These are phyloP conservation scores for Chenopodium formosanum DNA, from an alignment of 148 eudicot genomes.

Conservation along the genomic window DNA sequence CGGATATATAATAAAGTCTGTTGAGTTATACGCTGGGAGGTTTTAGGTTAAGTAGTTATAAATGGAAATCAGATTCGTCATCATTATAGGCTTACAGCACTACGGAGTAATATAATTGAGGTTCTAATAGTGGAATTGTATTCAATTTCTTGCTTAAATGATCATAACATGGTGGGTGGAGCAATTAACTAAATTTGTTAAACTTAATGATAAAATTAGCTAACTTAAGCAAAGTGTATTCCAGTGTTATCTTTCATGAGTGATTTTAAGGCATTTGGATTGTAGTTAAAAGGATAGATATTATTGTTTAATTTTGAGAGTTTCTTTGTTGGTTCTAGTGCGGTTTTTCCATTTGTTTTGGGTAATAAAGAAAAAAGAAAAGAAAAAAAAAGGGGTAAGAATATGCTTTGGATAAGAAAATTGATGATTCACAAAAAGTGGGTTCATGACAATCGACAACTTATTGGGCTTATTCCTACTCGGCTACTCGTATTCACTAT, in stretches of 20 bases:
- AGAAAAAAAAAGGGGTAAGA: background rate
- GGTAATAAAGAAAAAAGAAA: background rate
- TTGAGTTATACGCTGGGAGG: too few relatives aligned
- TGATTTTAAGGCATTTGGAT: background rate
- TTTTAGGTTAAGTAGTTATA: too few relatives aligned
- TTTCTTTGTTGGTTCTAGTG: background rate
- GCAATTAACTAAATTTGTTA: background rate
- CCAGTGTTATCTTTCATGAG: background rate
- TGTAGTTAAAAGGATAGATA: background rate
- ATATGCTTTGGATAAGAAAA: background rate
- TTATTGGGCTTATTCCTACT: too few relatives aligned
- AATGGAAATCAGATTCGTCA: too few relatives aligned
- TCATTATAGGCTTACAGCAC: background rate
- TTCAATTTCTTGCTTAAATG: background rate
- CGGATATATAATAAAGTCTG: background rate
- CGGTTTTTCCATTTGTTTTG: background rate
- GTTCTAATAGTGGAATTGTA: background rate
- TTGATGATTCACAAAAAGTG: background rate
- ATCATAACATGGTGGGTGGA: too few relatives aligned
- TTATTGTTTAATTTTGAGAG: background rate
- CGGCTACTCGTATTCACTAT: too few relatives aligned
- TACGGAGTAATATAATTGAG: background rate
- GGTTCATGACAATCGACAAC: background rate
- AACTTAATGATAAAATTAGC: background rate
- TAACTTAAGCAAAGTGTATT: background rate